Evolutionary conservation across 2,329 filamentous ascomycete species (phyloP), one percentile per base, ranked within the genome.

Genomic region (Neurospora sp.): DNA sequence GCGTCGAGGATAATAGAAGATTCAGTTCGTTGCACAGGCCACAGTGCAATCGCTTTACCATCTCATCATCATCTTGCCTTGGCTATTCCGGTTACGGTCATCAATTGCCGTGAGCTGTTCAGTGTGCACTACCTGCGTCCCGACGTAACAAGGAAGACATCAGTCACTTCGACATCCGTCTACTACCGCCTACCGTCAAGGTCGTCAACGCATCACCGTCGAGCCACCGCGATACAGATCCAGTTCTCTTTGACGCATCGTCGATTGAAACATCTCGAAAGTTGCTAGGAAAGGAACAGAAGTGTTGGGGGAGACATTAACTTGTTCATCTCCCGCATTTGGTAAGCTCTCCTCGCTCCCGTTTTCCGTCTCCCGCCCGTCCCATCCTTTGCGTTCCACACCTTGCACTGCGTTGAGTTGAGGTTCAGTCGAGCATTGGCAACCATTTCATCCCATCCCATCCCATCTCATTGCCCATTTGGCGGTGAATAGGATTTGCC

Each of bases 241-340:
- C 67, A 67, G 19, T 65, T 23, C 43, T 38, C 66, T 62, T 68
- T 68, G 19, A 72, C 70, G 73, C 71, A 68, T 70, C 52, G 71
- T 74, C 72, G 74, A 73, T 79, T 74, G 75, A 77, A 74, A 78
- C 73, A 78, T 79, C 77, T 74, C 74, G 75, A 28, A 57, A 75
- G 77, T 71, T 71, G 73, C 69, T 65, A 68, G 52, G 52, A 62
- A 62, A 67, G 71, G 78, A 79, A 78, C 81, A 81, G 77, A 72
- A 73, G 74, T 79, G 82, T 81, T 83, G 84, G 92, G 93, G 92
- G 93, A 97, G 91, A 93, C 93, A 97, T 97, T 97, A 82, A 90
- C 81, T 97, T 97, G 93, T 97, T 93, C 85, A 92, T 97, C 93
- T 97, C 93, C 91, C 88, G 82, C 87, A 86, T 81, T 87, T 84